Evolutionary conservation across 2,329 filamentous ascomycete genomes (phyloP), one percentile per base, ranked within the genome.

Genomic region (Amauroascus niger): DNA sequence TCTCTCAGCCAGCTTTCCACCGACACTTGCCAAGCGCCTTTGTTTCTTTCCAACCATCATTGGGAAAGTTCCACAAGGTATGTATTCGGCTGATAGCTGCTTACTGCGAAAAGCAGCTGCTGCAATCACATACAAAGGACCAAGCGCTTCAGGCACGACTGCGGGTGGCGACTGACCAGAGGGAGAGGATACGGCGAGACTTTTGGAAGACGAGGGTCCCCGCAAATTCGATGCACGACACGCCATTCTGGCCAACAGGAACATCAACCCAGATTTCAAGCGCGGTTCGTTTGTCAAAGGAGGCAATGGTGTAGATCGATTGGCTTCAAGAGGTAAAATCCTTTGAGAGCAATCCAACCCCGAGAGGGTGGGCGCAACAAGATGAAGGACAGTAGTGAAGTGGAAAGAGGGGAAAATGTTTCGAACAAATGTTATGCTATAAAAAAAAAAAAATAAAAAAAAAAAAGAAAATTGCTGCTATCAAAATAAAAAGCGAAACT

Each of bases 261-360:
- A 39, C 6, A n/a, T 13, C 30, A 26, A n/a, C 30, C 46, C 32
- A 28, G 32, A 6, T 26, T 4, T n/a, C 14, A 11, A 6, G 22
- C 1, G 33, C 28, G 39, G 11, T 24, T 14, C 18, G n/a, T n/a
- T 11, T 39, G 39, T 37, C 33, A 49, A 49, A 14, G 8, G 13
- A 18, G 11, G 32, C n/a, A 39, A 39, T 39, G 18, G 18, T 44
- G 49, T 32, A 43, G 49, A 44, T 52, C 40, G 39, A 44, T 24
- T 28, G 40, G 32, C 39, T 6, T 26, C 30, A 4, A n/a, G 8
- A 16, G 4, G 4, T 18, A 9, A 14, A 30, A 52, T n/a, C 39
- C 13, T 40, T 63, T 59, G 24, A 51, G 37, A 50, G 33, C 46
- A 28, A 20, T 47, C 16, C 39, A 39, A 30, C 16, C 35, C 6